Evolutionary conservation across 2,329 filamentous ascomycete species (phyloP), one percentile per base, ranked within the genome.

Genomic region (Xylariales sp.): DNA sequence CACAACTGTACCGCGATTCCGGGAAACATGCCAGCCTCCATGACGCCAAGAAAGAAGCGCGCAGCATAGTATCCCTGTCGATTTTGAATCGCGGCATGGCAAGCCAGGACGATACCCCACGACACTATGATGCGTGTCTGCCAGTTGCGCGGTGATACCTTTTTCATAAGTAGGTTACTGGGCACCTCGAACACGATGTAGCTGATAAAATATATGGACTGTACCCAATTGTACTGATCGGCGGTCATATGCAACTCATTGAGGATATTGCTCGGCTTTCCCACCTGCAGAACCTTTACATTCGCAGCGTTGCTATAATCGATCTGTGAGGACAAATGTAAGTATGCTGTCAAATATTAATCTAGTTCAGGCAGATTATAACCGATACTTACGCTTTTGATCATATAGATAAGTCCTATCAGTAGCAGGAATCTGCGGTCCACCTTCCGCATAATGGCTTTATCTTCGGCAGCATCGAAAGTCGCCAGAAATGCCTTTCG

Each of bases 1-100:
- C 57, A 67, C 10, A 71, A 53, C 28, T 67, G 63, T 2, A 60
- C 57, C 19, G 61, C 57, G 8, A 66, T 48, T 0, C 63, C 63
- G 0, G 65, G 65, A 23, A 68, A 69, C 45, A 64, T 53, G 5
- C 65, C 64, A 20, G 64, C 65, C 41, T 68, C 64, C 41, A 66
- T 59, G 43, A 55, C 43, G 3, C 65, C 66, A 2, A 67, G 55
- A 23, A 68, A 56, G 45, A 67, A 66, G 2, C 66, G 57, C 17
- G 55, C 53, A 1, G 61, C 51, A 34, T 59, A 66, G 3, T 67
- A 41, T 5, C 61, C 60, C 5, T 57, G 45, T 21, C 57, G 60
- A 37, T 62, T 63, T 28, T 57, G 58, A 4, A 65, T 60, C 1
- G 61, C 59, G 4, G 61, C 62, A 30, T 63, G 57, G 34, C 62